Evolutionary conservation across 2,329 filamentous ascomycete genomes (phyloP), one percentile per base, ranked within the genome.

Genomic region (Alternaria arborescens): DNA sequence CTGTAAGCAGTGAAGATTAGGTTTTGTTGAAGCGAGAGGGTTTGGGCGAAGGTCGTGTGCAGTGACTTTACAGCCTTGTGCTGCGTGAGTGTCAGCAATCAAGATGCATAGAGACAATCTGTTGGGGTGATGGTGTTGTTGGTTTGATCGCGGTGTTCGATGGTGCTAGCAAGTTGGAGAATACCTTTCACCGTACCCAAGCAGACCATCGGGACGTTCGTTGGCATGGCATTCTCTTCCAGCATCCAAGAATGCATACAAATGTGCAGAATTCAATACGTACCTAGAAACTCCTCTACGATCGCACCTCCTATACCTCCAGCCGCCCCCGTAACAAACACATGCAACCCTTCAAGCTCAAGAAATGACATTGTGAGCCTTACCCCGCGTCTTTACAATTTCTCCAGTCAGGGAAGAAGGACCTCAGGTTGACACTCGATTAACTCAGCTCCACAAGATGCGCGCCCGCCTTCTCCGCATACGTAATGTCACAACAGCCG

Each of bases 61-160:
- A 40, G 84, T 84, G 26, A 87, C 84, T 70, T 81, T 84, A 73
- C 84, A 86, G 51, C 84, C 84, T 67, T 84, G 81, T 24, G 78
- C 84, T 85, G 66, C 26, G 14, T 28, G 14, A 8, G 7, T 60
- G 44, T 62, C 36, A 65, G 57, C 58, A 10, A 16, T 43, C 14
- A 24, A 32, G 22, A 14, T 22, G 20, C 11, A 28, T n/a, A 12
- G 12, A 20, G 28, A 28, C 2, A 14, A 6, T 16, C 5, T n/a
- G 32, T 34, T 10, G 2, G 18, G 4, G n/a, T 46, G 48, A n/a
- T 16, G 4, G 16, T 36, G 8, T 38, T n/a, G 34, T 38, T 38
- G 18, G 22, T 12, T 7, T 20, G 26, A 8, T 24, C 12, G 8
- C 32, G 16, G n/a, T 20, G 12, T 18, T 38, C 5, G 41, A 54